A percentile compares a stretch with the other conserved stretches of the same genome.
phyloP scores from a whole-genome alignment of 306 rosid species.

The Vigna nakashimae region DNA sequence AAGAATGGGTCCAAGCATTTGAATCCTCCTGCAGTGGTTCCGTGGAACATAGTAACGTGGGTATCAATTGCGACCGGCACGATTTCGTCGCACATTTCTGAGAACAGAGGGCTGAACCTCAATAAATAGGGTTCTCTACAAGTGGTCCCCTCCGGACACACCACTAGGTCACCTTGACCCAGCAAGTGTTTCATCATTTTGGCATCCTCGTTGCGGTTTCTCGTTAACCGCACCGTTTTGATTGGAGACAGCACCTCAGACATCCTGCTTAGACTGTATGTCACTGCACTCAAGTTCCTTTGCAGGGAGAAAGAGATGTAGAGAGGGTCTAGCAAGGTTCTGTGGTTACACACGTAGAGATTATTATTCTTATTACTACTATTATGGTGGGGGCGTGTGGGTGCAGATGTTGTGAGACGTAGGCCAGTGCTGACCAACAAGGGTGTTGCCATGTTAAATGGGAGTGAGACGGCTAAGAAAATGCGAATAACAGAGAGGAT shows the following conservation, averaged over 20 bases:
- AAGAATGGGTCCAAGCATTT: conserved; percentile 83
- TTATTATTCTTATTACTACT: neutral
- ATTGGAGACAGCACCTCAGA: conserved; percentile 81
- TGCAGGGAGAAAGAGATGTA: conserved; percentile 56
- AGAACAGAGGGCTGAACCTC: conserved; percentile 80
- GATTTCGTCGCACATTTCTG: conserved; percentile 64
- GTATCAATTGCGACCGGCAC: conserved; percentile 67
- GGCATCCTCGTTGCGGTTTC: conserved; percentile 63
- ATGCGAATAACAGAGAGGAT: conserved; percentile 57
- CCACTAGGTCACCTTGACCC: conserved; percentile 64
- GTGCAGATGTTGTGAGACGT: conserved; percentile 45
- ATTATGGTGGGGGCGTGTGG: neutral
- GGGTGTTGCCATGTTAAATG: conserved; percentile 58
- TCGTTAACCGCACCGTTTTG: conserved; percentile 67
- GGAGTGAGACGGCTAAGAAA: conserved; percentile 45
- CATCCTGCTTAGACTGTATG: conserved; percentile 83
- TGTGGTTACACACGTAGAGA: conserved; percentile 86
- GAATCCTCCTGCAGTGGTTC: conserved; percentile 86
- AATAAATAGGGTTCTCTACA: conserved; percentile 87
- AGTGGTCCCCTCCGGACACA: conserved; percentile 93
- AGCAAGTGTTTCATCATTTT: conserved; percentile 56
- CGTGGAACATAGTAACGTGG: conserved; percentile 80
- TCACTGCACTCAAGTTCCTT: conserved; percentile 57
- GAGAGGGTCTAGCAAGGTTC: conserved; percentile 74
- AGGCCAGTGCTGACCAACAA: conserved; percentile 52